Conservation (phyloP, 2,329 filamentous ascomycete species). For the Capronia epimyces region DNA sequence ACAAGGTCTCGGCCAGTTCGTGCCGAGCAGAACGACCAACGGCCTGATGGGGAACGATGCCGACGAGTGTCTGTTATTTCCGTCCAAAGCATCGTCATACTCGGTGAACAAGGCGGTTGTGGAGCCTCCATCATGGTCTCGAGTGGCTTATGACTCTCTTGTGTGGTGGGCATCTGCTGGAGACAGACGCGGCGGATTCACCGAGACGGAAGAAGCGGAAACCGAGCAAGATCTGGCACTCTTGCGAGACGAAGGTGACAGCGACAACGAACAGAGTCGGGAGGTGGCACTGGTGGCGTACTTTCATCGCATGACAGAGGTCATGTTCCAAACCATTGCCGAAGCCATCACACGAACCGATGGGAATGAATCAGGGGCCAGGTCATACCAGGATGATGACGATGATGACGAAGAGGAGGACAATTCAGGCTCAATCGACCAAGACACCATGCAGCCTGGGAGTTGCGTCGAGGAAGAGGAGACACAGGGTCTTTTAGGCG, state of each 20-base stretch:
- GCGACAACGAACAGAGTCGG: slow-evolving; percentile 34
- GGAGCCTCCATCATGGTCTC: slow-evolving; percentile 55
- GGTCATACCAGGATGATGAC: slow-evolving; percentile 22
- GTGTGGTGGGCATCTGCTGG: slow-evolving; percentile 65
- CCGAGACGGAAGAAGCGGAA: slow-evolving; percentile 50
- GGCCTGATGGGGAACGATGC: slow-evolving; percentile 31
- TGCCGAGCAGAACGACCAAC: slow-evolving; percentile 24
- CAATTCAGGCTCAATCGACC: background rate
- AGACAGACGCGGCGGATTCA: slow-evolving; percentile 51
- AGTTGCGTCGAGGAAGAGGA: slow-evolving; percentile 27
- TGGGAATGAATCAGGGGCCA: slow-evolving; percentile 22
- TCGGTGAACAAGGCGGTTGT: slow-evolving; percentile 43
- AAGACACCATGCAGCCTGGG: slow-evolving; percentile 10
- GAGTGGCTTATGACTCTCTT: slow-evolving; percentile 57
- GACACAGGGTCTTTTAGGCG: slow-evolving; percentile 25
- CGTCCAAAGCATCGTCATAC: slow-evolving; percentile 36
- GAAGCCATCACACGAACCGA: slow-evolving; percentile 42
- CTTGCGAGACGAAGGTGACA: slow-evolving; percentile 35
- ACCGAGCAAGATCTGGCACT: slow-evolving; percentile 42
- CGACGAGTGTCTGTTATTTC: slow-evolving; percentile 36
- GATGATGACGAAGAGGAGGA: slow-evolving; percentile 17
- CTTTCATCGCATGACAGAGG: slow-evolving; percentile 45
- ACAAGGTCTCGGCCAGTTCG: slow-evolving; percentile 48
- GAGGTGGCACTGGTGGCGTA: slow-evolving; percentile 48
- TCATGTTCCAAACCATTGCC: slow-evolving; percentile 41